Conservation (phyloP, 23 red algal genomes). For the Gracilariopsis chorda region DNA sequence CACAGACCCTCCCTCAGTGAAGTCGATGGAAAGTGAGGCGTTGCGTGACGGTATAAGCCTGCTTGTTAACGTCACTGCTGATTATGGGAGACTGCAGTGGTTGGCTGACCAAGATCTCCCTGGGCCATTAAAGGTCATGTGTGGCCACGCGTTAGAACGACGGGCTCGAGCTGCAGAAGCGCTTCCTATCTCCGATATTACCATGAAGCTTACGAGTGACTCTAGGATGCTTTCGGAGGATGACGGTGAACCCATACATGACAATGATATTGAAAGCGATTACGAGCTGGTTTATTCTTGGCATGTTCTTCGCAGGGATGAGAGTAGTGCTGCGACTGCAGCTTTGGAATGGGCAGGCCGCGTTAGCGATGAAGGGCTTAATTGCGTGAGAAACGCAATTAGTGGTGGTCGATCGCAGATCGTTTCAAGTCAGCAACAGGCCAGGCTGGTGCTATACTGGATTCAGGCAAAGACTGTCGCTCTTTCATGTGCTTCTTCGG, state of each 20-base stretch:
- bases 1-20: neutral
- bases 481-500: constrained; percentile 18
- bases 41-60: constrained; percentile 28
- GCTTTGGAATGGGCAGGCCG: constrained; percentile 65
- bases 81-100: constrained; percentile 42
- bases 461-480: constrained; percentile 34
- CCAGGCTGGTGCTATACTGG: constrained; percentile 26
- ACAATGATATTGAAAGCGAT: neutral
- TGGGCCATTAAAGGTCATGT: constrained; percentile 23
- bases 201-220: neutral
- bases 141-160: constrained; percentile 43
- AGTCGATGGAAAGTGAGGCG: constrained; percentile 28
- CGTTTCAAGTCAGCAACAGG: neutral
- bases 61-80: constrained; percentile 42
- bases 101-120: constrained; percentile 37
- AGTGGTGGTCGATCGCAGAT: neutral
- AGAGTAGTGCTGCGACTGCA: constrained; percentile 22
- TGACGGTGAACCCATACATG: neutral
- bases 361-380: constrained; percentile 28
- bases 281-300: constrained; percentile 57
- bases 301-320: constrained; percentile 36
- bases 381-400: constrained; percentile 17
- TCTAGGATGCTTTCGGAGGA: neutral
- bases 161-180: constrained; percentile 46
- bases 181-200: neutral